A percentile compares a stretch with the other conserved stretches of the same genome.
Evolutionary conservation across 164 flowering plant genomes (phyloP).

Genomic region (Nelumbo lutea): DNA sequence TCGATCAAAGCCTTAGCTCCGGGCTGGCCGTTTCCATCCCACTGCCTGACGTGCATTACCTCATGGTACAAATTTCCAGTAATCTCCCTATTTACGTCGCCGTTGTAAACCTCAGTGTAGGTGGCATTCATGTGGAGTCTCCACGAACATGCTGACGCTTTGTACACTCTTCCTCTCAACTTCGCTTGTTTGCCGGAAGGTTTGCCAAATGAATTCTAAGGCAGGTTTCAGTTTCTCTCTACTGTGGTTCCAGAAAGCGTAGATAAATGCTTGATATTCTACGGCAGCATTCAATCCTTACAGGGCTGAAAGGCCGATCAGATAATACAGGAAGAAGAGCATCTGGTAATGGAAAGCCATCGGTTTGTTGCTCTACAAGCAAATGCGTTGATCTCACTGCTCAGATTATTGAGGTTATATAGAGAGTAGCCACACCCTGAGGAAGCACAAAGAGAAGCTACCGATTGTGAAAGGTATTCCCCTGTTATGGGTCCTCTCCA

Average conservation of each 20-base stretch:
- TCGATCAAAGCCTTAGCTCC: conserved; percentile 45
- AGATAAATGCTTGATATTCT: conserved; percentile 36
- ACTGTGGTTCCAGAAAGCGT: conserved; percentile 28
- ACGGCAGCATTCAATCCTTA: conserved; percentile 28
- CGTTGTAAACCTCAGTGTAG: conserved; percentile 30
- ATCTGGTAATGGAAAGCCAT: conserved; percentile 14
- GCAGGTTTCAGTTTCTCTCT: conserved; percentile 32
- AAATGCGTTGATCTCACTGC: no score
- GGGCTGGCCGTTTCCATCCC: conserved; percentile 42
- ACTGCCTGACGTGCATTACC: conserved; percentile 63
- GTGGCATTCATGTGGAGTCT: conserved; percentile 38
- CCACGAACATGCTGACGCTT: conserved; percentile 33
- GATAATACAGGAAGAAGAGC: conserved; percentile 7
- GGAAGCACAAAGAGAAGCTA: no score
- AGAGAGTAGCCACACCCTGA: no score
- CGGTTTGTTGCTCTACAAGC: not conserved
- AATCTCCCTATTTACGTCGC: conserved; percentile 46
- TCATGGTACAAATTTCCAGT: conserved; percentile 61
- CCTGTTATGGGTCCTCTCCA: no score
- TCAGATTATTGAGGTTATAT: no score
- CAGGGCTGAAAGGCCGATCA: conserved; percentile 11
- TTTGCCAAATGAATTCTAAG: conserved; percentile 53
- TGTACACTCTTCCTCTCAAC: conserved; percentile 37
- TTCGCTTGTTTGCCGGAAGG: conserved; percentile 35
- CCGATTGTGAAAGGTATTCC: no score